Base-by-base conservation (phyloP, 73 alveolate species). In the Symbiodinium natans region DNA sequence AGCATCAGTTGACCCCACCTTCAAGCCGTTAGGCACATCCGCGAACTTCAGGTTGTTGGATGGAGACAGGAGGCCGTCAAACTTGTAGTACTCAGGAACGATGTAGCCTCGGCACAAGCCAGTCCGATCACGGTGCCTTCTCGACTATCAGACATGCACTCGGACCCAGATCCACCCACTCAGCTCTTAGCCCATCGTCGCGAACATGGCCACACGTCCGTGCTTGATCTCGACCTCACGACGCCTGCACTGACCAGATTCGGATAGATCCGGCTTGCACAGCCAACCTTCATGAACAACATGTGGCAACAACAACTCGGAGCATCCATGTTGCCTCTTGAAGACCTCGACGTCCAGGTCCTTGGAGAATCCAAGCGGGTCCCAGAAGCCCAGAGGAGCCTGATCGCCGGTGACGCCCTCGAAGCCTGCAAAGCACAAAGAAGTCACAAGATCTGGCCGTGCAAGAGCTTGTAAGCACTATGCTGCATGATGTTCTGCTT, bases 301-400 rank as follows among this genome's bases (percentile, higher is more conserved):
- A 48, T 17, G 63, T 68, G 9, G 82, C 82, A n/a, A n/a, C n/a
- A n/a, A n/a, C n/a, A n/a, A n/a, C n/a, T n/a, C n/a, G n/a, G n/a
- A n/a, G n/a, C n/a, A n/a, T n/a, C n/a, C n/a, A n/a, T 11, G 83
- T 31, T 36, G 96, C 77, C 96, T 39, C 96, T 89, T 89, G 96
- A 89, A 89, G 54, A 68, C 87, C 87, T 89, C 96, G n/a, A 73
- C 88, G 36, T 89, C 96, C 77, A 40, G 43, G 77, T 89, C 96
- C 75, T 68, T 71, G 87, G 96, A 63, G 48, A 89, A 77, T 29
- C 96, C 96, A 33, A 89, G 96, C 46, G 96, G 96, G 96, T 89
- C 96, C 96, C 96, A 89, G 87, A 68, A 89, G 86, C 96, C 96
- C 52, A 89, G 80, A 17, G 96, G 96, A 19, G 96, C 96, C 87